Conservation (phyloP, 1,284 basidiomycete genomes). For the Marasmius fiardii region DNA sequence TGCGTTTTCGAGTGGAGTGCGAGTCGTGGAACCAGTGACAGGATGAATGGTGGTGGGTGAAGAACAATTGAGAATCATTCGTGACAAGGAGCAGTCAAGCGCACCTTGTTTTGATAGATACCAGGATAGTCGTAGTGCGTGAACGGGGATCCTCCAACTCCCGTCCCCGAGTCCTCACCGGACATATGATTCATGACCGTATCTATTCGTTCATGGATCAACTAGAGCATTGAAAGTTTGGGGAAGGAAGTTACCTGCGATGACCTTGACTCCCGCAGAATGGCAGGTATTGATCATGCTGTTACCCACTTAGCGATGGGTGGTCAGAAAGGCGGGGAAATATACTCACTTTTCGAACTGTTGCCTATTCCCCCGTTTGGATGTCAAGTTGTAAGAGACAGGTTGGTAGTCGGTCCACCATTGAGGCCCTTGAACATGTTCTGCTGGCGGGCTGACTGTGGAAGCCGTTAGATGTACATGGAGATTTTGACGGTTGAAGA, state of each 20-base stretch:
- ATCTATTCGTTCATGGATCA: constrained; percentile 33
- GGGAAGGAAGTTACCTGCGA: constrained; percentile 44
- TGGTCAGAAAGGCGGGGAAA: background rate
- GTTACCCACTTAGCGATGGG: background rate
- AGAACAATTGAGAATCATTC: background rate
- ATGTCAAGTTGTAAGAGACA: constrained; percentile 57
- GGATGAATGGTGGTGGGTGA: background rate
- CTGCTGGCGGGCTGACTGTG: constrained; percentile 46
- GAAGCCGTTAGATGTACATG: constrained; percentile 4
- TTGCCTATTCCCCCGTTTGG: constrained; percentile 52
- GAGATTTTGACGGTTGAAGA: background rate
- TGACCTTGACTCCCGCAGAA: constrained; percentile 56
- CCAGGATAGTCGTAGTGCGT: constrained; percentile 60
- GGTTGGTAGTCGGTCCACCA: constrained; percentile 76
- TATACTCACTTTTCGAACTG: constrained; percentile 40
- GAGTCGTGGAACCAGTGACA: too few relatives aligned
- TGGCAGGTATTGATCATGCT: constrained; percentile 61
- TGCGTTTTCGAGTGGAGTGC: too few relatives aligned
- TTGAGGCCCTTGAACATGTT: constrained; percentile 45
- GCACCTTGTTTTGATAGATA: constrained; percentile 43
- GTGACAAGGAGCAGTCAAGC: constrained; percentile 4
- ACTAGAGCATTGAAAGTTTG: background rate
- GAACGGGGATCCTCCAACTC: constrained; percentile 48
- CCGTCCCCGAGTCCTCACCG: constrained; percentile 43
- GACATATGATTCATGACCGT: constrained; percentile 69